Percentiles rank a stretch among this genome's conserved stretches.
Evolutionary conservation across 179 eudicot genomes (phyloP).

Genomic region (Spergularia azorica): DNA sequence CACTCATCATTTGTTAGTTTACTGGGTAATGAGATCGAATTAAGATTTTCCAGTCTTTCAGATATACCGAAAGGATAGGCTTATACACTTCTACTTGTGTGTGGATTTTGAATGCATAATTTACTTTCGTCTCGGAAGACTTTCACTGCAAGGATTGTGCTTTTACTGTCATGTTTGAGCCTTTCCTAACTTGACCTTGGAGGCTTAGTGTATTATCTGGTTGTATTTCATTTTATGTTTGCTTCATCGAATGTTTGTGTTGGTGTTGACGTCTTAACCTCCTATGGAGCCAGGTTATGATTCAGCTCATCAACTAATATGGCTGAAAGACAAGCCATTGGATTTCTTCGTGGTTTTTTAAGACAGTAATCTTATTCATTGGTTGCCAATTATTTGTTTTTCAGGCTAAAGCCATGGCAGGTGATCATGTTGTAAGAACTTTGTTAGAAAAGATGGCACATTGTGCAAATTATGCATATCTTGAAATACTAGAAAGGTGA

Average conservation of each 20-base stretch:
- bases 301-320: slow-evolving; percentile 9
- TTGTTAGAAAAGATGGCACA: slow-evolving; percentile 85
- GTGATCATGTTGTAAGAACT: slow-evolving; percentile 88
- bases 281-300: slow-evolving; percentile 83
- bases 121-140: slow-evolving; percentile 67
- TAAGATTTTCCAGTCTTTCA: too few relatives aligned
- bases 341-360: background rate
- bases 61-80: too few relatives aligned
- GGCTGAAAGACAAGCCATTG: slow-evolving; percentile 5
- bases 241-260: slow-evolving; percentile 55
- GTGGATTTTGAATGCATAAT: too few relatives aligned
- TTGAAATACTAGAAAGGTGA: slow-evolving; percentile 92
- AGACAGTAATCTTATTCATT: background rate
- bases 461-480: slow-evolving; percentile 85
- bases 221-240: background rate
- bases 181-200: slow-evolving; percentile 6
- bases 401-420: slow-evolving; percentile 96
- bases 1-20: too few relatives aligned
- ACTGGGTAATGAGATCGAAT: too few relatives aligned
- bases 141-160: slow-evolving; percentile 95
- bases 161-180: slow-evolving; percentile 88
- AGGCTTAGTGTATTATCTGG: slow-evolving; percentile 1
- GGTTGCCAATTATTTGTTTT: slow-evolving; percentile 23
- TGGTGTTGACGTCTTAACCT: slow-evolving; percentile 91
- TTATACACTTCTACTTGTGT: too few relatives aligned